phyloP scores from a whole-genome alignment of 192 early-diverging fungal species.

The Helicostylum pulchrum region DNA sequence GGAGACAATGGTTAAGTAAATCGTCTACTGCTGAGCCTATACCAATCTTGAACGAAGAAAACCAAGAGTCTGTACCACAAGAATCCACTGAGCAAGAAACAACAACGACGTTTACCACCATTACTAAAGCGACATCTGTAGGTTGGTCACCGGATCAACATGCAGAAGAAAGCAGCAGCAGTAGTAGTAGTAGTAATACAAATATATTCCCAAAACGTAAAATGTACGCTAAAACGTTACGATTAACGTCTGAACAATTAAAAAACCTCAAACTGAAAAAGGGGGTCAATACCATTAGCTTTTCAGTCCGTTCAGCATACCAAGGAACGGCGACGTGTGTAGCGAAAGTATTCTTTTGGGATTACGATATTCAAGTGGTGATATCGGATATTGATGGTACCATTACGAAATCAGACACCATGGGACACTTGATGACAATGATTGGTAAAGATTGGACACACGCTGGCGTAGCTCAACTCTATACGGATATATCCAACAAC shows the following conservation, averaged over 20 bases:
- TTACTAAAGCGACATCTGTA: constrained; percentile 33
- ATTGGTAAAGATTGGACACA: constrained; percentile 99
- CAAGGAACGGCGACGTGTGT: constrained; percentile 76
- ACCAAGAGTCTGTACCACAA: not conserved
- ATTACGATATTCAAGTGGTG: constrained; percentile 79
- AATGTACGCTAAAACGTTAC: constrained; percentile 83
- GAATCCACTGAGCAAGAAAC: not conserved
- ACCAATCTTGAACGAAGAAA: constrained; percentile 1
- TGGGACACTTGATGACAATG: constrained; percentile 97
- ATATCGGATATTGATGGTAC: constrained; percentile 99
- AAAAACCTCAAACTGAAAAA: constrained; percentile 72
- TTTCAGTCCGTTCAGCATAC: constrained; percentile 76
- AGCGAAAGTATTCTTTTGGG: constrained; percentile 89
- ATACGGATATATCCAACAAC: constrained; percentile 90
- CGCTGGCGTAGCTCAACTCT: constrained; percentile 92
- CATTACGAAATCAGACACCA: constrained; percentile 95
- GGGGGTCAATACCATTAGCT: constrained; percentile 88
- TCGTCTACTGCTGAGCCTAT: constrained; percentile 26
- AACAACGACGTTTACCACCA: constrained; percentile 34
- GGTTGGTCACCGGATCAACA: constrained; percentile 14
- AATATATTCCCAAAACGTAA: constrained; percentile 11
- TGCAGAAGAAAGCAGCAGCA: no score
- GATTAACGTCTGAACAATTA: constrained; percentile 91
- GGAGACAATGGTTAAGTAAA: constrained; percentile 39
- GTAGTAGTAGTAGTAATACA: not conserved